Evolutionary conservation across 139 green algal species (phyloP), one percentile per base, ranked within the genome.

Genomic region (Spirogloea muscicola): DNA sequence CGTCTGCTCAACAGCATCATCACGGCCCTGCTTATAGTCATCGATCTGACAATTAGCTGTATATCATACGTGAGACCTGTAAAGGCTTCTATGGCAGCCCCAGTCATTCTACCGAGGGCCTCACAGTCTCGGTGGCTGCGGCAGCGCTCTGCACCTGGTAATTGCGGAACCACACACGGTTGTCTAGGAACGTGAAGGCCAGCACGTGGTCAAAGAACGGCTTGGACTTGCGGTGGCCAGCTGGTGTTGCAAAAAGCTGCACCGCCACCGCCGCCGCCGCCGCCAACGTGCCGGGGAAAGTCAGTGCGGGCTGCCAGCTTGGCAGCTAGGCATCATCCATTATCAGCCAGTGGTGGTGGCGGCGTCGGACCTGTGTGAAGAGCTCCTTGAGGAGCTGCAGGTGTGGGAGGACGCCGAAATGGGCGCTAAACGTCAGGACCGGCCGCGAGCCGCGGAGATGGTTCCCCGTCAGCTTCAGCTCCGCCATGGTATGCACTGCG

Each of bases 101-200:
- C n/a, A n/a, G n/a, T n/a, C n/a, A n/a, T n/a, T n/a, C n/a, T n/a
- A n/a, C n/a, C n/a, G n/a, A n/a, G n/a, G n/a, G n/a, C n/a, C n/a
- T n/a, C n/a, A n/a, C n/a, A n/a, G n/a, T n/a, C n/a, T n/a, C n/a
- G n/a, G n/a, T n/a, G n/a, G n/a, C n/a, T n/a, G n/a, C n/a, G n/a
- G n/a, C n/a, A n/a, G n/a, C n/a, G n/a, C n/a, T n/a, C n/a, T n/a
- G 7, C 31, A 93, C 91, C 87, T 99, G 94, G 87, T 99, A 99
- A 86, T 98, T 99, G 58, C 94, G 83, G 42, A 98, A 84, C 94
- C 94, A 99, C 1, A 99, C 68, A 18, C 90, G 84, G 18, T 80
- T 84, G 72, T 99, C 94, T 25, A 88, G 87, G 3, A 92, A 58
- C 7, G 77, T 87, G 83, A 99, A 98, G 40, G 65, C 82, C 25